A percentile compares a stretch with the other conserved stretches of the same genome.
Conservation (phyloP, 1,284 basidiomycete genomes). For the Laetiporus sulphureus region DNA sequence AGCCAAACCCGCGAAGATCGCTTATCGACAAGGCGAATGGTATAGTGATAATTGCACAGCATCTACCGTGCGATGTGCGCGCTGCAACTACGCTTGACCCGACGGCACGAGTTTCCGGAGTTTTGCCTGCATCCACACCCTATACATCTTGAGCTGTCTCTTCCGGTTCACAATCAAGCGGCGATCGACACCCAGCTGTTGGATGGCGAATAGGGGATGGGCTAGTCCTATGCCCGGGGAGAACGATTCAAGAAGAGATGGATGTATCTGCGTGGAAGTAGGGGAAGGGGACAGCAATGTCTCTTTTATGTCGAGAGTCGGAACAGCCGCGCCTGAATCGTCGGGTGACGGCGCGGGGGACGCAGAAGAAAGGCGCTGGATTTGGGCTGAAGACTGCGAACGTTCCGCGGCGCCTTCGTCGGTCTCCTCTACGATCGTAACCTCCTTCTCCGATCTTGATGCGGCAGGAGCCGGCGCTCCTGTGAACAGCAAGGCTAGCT, state of each 20-base stretch:
- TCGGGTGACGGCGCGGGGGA: not conserved
- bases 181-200: constrained; percentile 82
- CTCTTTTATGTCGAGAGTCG: not conserved
- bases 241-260: constrained; percentile 10
- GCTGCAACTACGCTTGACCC: too few species aligned
- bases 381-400: too few species aligned
- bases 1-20: too few species aligned
- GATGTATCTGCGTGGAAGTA: constrained; percentile 9
- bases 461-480: constrained; percentile 38
- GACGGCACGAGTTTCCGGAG: constrained; percentile 46
- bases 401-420: constrained; percentile 26
- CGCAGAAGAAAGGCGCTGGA: constrained; percentile 3
- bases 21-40: too few species aligned
- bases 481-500: constrained; percentile 76
- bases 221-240: constrained; percentile 13
- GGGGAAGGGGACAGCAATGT: not conserved
- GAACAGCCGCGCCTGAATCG: not conserved
- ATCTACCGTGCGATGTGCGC: too few species aligned
- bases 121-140: constrained; percentile 91
- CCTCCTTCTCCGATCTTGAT: constrained; percentile 24
- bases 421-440: constrained; percentile 31
- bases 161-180: constrained; percentile 90
- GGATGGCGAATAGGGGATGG: constrained; percentile 57
- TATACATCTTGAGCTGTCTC: constrained; percentile 90
- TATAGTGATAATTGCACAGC: too few species aligned